A percentile compares a stretch with the other conserved stretches of the same genome.
phyloP scores from a whole-genome alignment of 2,329 filamentous ascomycete species.

The Alternaria arborescens region DNA sequence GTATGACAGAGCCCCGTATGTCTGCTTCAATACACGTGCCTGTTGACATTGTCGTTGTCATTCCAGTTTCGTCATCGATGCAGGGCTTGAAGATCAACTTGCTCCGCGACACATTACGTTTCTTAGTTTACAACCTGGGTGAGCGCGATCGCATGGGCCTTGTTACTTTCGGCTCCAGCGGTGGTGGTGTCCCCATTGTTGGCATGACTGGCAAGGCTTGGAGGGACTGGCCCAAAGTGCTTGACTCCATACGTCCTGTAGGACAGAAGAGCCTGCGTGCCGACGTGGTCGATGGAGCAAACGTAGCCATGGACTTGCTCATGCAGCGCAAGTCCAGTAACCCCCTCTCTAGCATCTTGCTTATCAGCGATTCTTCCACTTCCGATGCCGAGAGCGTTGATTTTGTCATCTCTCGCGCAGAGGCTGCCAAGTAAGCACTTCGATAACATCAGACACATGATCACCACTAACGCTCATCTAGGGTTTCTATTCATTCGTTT shows the following conservation, averaged over 20 bases:
- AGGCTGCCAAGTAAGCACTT: constrained; percentile 85
- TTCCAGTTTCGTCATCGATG: constrained; percentile 98
- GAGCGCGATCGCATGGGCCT: constrained; percentile 96
- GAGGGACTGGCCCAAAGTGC: constrained; percentile 87
- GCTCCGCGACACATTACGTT: constrained; percentile 88
- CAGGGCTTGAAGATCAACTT: constrained; percentile 98
- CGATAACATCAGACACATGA: neutral
- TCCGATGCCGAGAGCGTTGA: constrained; percentile 95
- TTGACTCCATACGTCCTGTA: constrained; percentile 88
- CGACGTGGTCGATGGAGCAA: constrained; percentile 96
- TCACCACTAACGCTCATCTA: constrained; percentile 50
- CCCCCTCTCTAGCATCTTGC: constrained; percentile 90
- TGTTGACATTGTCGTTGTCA: constrained; percentile 93
- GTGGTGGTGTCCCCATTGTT: constrained; percentile 92
- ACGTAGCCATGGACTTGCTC: constrained; percentile 96
- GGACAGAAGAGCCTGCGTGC: constrained; percentile 96
- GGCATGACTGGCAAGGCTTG: constrained; percentile 97
- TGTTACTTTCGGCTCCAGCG: constrained; percentile 94
- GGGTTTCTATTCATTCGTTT: constrained; percentile 95
- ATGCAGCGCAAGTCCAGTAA: constrained; percentile 99
- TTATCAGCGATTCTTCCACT: constrained; percentile 97
- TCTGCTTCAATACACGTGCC: constrained; percentile 79
- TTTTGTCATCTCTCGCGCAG: constrained; percentile 94
- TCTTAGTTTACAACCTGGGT: constrained; percentile 88
- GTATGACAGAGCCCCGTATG: constrained; percentile 55